A percentile compares a stretch with the other conserved stretches of the same genome.
Conservation (phyloP, 2,329 filamentous ascomycete genomes). For the Blumeriella jaapii region DNA sequence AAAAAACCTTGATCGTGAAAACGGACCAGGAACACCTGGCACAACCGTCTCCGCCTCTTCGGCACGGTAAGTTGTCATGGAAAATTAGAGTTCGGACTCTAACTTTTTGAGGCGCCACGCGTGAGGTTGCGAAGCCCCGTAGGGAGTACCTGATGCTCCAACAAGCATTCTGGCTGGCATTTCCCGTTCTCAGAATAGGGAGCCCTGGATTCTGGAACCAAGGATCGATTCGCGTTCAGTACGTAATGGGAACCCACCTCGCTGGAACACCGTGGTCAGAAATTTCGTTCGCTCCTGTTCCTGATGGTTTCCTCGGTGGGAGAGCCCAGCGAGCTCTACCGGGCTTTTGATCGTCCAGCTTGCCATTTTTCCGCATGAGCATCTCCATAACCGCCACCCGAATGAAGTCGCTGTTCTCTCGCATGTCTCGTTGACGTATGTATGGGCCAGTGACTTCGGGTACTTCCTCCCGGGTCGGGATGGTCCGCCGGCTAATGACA, state of each 20-base stretch:
- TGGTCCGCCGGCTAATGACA: constrained; percentile 23
- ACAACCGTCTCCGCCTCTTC: too few species aligned
- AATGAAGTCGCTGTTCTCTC: constrained; percentile 61
- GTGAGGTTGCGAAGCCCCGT: too few species aligned
- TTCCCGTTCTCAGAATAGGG: too few species aligned
- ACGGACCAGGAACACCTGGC: too few species aligned
- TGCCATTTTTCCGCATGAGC: constrained; percentile 56
- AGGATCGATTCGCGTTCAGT: not conserved
- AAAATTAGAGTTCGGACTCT: too few species aligned
- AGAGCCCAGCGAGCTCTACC: constrained; percentile 56
- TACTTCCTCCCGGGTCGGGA: constrained; percentile 22
- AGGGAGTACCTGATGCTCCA: too few species aligned
- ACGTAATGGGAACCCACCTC: constrained; percentile 39
- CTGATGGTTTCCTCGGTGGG: constrained; percentile 44
- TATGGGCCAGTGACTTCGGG: constrained; percentile 31
- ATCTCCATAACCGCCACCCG: constrained; percentile 62
- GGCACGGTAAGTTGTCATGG: too few species aligned
- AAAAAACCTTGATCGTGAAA: too few species aligned
- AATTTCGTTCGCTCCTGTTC: constrained; percentile 42
- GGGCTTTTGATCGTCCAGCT: constrained; percentile 52
- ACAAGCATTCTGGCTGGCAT: too few species aligned
- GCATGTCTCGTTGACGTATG: constrained; percentile 52
- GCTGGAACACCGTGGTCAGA: constrained; percentile 46
- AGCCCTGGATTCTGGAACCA: too few species aligned
- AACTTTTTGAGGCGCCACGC: too few species aligned